Evolutionary conservation across 73 alveolate species (phyloP).

Genomic region (Tetrahymena borealis): DNA sequence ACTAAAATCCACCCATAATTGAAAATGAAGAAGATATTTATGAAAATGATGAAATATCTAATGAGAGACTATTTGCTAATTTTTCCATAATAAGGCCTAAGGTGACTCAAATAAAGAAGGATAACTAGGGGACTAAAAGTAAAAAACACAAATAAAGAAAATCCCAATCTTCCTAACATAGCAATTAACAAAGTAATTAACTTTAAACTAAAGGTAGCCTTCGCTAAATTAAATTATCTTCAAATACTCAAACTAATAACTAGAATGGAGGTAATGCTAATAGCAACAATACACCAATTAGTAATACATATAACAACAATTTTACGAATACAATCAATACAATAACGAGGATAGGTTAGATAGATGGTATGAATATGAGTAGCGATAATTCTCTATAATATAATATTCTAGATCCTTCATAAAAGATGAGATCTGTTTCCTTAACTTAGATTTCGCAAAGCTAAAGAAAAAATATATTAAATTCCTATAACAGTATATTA

Average conservation of each 20-base stretch:
- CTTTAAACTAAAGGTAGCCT: too few relatives aligned
- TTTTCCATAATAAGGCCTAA: background rate
- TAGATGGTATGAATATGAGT: background rate
- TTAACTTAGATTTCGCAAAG: background rate
- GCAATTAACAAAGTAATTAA: background rate
- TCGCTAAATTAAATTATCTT: too few relatives aligned
- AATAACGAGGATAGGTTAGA: background rate
- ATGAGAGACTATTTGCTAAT: background rate
- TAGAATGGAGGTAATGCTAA: background rate
- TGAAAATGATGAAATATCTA: background rate
- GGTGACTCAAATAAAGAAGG: background rate
- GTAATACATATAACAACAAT: background rate
- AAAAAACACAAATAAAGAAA: background rate
- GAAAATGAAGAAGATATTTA: background rate
- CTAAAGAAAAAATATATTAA: background rate
- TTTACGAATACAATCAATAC: background rate
- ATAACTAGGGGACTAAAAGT: background rate
- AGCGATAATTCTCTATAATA: background rate
- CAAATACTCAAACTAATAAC: too few relatives aligned
- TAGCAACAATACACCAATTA: background rate
- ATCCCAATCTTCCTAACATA: background rate
- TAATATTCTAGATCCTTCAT: background rate
- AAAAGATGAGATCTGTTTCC: background rate
- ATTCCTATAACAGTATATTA: background rate
- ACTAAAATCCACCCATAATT: background rate